Evolutionary conservation across 768 basidiomycete species (phyloP).

Genomic region (Phaeotremella skinneri): DNA sequence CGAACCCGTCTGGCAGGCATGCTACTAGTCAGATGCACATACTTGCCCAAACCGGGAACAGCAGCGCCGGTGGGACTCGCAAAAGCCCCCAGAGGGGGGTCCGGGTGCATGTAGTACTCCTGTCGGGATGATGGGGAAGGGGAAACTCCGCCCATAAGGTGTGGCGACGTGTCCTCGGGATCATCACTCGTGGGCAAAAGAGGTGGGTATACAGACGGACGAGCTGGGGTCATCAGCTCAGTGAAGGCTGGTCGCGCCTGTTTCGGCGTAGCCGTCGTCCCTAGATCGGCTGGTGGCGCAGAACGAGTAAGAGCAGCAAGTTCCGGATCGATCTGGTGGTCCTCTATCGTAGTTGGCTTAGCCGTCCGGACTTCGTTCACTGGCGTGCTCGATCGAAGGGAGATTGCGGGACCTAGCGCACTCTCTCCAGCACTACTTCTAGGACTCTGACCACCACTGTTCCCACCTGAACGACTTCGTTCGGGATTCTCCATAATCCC

Average conservation of each 20-base stretch:
- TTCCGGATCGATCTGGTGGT: conserved; percentile 32
- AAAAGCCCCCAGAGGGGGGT: conserved; percentile 10
- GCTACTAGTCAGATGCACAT: conserved; percentile 44
- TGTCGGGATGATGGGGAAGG: neutral
- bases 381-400: conserved; percentile 12
- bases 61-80: conserved; percentile 39
- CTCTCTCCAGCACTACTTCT: conserved; percentile 7
- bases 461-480: neutral
- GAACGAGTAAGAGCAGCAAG: conserved; percentile 10
- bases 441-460: neutral
- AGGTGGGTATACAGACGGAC: conserved; percentile 1
- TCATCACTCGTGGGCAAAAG: neutral
- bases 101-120: neutral
- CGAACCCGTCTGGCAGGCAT: conserved; percentile 43
- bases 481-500: neutral
- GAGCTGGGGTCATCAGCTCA: conserved; percentile 17
- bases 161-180: conserved; percentile 3
- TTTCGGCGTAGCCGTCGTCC: neutral
- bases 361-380: neutral
- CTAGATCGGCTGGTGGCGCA: neutral
- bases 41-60: conserved; percentile 47
- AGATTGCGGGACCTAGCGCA: conserved; percentile 29
- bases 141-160: neutral
- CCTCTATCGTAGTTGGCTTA: conserved; percentile 9
- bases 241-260: conserved; percentile 8